Evolutionary conservation across 306 rosid species (phyloP).

Genomic region (Vigna mungo): DNA sequence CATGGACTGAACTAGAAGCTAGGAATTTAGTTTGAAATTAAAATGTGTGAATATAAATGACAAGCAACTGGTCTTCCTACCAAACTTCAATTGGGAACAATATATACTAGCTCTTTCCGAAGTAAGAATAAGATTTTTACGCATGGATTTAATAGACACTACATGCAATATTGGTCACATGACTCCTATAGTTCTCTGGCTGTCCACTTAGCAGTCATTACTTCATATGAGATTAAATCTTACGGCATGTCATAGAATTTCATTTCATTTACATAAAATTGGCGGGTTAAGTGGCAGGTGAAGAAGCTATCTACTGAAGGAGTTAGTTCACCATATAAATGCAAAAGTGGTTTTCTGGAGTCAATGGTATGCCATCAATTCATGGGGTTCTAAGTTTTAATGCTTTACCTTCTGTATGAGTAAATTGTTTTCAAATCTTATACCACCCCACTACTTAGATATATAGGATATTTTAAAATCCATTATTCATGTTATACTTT

Average conservation of each 20-base stretch:
- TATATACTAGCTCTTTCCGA: no score
- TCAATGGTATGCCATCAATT: conserved; percentile 65
- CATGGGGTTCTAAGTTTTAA: conserved; percentile 46
- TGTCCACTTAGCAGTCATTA: conserved; percentile 35
- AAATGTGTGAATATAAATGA: conserved; percentile 32
- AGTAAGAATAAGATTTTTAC: background rate
- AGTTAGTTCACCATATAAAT: conserved; percentile 57
- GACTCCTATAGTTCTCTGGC: conserved; percentile 15
- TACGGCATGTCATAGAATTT: conserved; percentile 44
- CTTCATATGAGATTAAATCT: conserved; percentile 45
- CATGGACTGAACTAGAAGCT: conserved; percentile 31
- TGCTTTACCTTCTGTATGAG: conserved; percentile 37
- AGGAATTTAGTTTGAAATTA: conserved; percentile 37
- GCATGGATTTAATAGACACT: conserved; percentile 14
- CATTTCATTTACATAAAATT: conserved; percentile 60
- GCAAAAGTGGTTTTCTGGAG: conserved; percentile 59
- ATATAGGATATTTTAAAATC: conserved; percentile 45
- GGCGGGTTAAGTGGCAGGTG: conserved; percentile 82
- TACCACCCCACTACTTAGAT: conserved; percentile 33
- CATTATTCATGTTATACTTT: conserved; percentile 51
- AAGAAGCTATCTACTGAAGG: conserved; percentile 61
- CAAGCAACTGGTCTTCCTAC: conserved; percentile 15
- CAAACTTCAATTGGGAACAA: conserved; percentile 32
- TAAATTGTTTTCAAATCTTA: conserved; percentile 45
- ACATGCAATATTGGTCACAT: conserved; percentile 19